Evolutionary conservation across 2,329 filamentous ascomycete genomes (phyloP), one percentile per base, ranked within the genome.

Genomic region (Cladosporium phlei): DNA sequence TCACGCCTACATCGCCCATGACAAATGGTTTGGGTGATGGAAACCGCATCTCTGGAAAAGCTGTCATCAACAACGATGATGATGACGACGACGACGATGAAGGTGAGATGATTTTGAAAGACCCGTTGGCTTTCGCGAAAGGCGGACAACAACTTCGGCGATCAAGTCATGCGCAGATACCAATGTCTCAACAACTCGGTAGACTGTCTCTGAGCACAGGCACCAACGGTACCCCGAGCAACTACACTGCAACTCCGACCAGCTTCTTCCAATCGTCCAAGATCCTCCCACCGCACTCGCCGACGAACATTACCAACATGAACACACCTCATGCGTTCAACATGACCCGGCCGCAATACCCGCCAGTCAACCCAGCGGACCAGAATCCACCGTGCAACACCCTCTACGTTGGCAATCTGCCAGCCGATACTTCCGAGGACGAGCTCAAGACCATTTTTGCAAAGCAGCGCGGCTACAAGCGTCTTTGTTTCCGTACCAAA

Each of bases 361-460:
- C 91, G 11, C 85, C 90, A 0, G 86, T 88, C 51, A 97, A 97
- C 56, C 91, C 90, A 0, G 90, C 91, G 10, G 91, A 98, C 61
- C 87, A 96, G 67, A 96, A 97, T 58, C 91, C 91, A 1, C 93
- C 93, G 0, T 97, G 93, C 76, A 97, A 98, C 63, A 98, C 93
- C 0, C 76, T 98, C 5, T 97, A 98, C 61, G 91, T 98, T 16
- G 91, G 93, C n/a, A 97, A 98, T 60, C 73, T 98, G 33, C 93
- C 91, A 0, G 80, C 90, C 47, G 87, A 95, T 62, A 94, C 90
- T 0, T 91, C 87, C 0, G 93, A 98, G 61, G 91, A 97, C 62
- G 93, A 97, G 66, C 78, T 98, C 47, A 97, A 97, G 69, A 81
- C 85, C 17, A 78, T 96, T 61, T 98, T 98, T 63, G 89, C 85